Percentiles rank a stretch among this genome's conserved stretches.
Evolutionary conservation across 257 asterid genomes (phyloP).

Genomic region (Solanum chiquidenum): DNA sequence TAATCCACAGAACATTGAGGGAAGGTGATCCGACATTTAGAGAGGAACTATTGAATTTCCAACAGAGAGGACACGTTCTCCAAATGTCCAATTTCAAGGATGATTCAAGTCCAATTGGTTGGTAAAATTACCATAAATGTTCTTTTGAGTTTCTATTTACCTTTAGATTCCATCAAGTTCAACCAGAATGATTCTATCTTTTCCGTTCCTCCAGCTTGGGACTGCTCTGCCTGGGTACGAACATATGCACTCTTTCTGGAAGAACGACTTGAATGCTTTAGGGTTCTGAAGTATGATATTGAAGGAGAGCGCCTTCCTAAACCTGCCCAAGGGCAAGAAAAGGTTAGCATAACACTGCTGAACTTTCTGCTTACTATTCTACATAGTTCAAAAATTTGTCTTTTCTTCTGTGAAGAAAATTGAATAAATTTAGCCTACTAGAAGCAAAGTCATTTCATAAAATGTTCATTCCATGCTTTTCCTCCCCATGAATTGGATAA

Average conservation of each 20-base stretch:
- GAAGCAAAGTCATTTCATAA: not conserved
- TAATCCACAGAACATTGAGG: slow-evolving; percentile 74
- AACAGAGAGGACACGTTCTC: slow-evolving; percentile 72
- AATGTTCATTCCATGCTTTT: not conserved
- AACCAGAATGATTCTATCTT: not conserved
- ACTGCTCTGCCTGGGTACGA: slow-evolving; percentile 93
- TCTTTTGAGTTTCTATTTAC: not conserved
- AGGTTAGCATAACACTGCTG: slow-evolving; percentile 31
- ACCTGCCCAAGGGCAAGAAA: slow-evolving; percentile 73
- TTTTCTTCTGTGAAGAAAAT: not conserved
- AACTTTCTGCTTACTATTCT: not conserved
- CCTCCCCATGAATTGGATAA: not conserved
- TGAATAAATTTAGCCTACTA: not conserved
- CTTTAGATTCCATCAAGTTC: not conserved
- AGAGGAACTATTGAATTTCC: slow-evolving; percentile 76
- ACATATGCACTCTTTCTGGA: slow-evolving; percentile 81
- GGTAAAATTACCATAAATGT: not conserved
- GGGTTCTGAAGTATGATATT: slow-evolving; percentile 72
- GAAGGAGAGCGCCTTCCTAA: slow-evolving; percentile 92
- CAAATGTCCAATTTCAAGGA: slow-evolving; percentile 91
- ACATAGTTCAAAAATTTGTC: not conserved
- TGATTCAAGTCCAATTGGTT: slow-evolving; percentile 85
- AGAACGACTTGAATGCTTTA: slow-evolving; percentile 88
- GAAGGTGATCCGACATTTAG: slow-evolving; percentile 91
- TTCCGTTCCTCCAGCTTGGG: slow-evolving; percentile 62